phyloP scores from a whole-genome alignment of 805 yeast species.

The Yarrowia phangngaensis region DNA sequence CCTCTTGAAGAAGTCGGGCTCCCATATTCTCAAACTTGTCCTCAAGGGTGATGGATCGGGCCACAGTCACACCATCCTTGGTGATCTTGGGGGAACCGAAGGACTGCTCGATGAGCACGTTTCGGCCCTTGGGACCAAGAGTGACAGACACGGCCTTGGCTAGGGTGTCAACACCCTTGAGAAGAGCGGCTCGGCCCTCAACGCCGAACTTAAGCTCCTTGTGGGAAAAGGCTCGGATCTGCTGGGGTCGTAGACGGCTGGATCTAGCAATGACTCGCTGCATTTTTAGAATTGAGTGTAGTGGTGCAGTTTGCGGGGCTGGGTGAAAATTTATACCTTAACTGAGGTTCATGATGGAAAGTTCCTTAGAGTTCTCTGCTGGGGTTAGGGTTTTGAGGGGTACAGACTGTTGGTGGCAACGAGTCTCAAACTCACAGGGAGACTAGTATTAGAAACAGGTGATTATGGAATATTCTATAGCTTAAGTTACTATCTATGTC shows the following conservation, averaged over 20 bases:
- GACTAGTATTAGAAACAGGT: too few relatives aligned
- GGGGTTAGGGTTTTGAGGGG: conserved; percentile 12
- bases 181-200: conserved; percentile 91
- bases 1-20: conserved; percentile 91
- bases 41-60: conserved; percentile 72
- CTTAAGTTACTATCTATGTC: too few relatives aligned
- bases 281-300: conserved; percentile 27
- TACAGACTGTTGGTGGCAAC: too few relatives aligned
- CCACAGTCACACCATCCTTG: conserved; percentile 98
- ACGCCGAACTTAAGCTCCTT: conserved; percentile 96
- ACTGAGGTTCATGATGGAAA: conserved; percentile 9
- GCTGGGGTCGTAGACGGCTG: conserved; percentile 31
- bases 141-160: conserved; percentile 97
- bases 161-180: conserved; percentile 89
- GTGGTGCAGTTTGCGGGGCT: conserved; percentile 5
- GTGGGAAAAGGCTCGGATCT: conserved; percentile 49
- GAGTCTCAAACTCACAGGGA: too few relatives aligned
- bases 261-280: conserved; percentile 32
- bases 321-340: conserved; percentile 18
- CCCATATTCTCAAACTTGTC: conserved; percentile 97
- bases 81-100: conserved; percentile 97
- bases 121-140: conserved; percentile 96
- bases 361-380: conserved; percentile 27
- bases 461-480: too few relatives aligned
- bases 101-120: conserved; percentile 92